Conservation (phyloP, 1,284 basidiomycete species). For the Baeospora myosura region DNA sequence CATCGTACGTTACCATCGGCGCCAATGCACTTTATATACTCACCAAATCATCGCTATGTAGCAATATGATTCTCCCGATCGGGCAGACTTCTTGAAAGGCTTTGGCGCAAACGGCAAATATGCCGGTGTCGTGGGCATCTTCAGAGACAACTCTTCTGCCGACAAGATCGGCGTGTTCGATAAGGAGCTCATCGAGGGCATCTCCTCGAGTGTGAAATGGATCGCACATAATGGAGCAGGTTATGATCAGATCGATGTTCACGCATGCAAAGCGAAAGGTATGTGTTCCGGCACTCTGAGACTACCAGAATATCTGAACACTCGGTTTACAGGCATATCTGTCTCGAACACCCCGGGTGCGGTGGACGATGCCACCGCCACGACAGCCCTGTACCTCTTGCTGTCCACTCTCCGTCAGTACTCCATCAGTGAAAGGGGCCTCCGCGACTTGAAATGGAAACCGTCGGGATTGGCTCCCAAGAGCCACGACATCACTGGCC, state of each 20-base stretch:
- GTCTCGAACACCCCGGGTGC: constrained; percentile 90
- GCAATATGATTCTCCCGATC: constrained; percentile 59
- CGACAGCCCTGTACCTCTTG: constrained; percentile 79
- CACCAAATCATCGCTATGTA: constrained; percentile 19
- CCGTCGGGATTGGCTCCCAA: constrained; percentile 31
- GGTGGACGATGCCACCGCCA: constrained; percentile 89
- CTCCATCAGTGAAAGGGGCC: constrained; percentile 62
- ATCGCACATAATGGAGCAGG: constrained; percentile 93
- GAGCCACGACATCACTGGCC: constrained; percentile 73
- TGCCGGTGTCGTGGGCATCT: constrained; percentile 68
- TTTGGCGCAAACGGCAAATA: constrained; percentile 68
- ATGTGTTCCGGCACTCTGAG: constrained; percentile 10
- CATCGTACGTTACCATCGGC: constrained; percentile 47
- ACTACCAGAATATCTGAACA: background rate
- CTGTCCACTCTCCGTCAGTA: constrained; percentile 82
- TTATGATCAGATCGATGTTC: constrained; percentile 81
- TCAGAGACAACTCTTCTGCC: constrained; percentile 67
- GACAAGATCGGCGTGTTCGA: constrained; percentile 73
- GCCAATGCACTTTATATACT: background rate
- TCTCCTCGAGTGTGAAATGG: constrained; percentile 70
- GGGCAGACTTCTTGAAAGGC: constrained; percentile 63
- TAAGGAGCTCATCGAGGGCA: constrained; percentile 62
- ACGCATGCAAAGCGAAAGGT: constrained; percentile 67
- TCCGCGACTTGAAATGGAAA: constrained; percentile 56
- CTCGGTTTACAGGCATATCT: constrained; percentile 52